Percentiles rank a stretch among this genome's conserved stretches.
phyloP scores from a whole-genome alignment of 2,329 filamentous ascomycete species.

The Ophiostoma ulmi region DNA sequence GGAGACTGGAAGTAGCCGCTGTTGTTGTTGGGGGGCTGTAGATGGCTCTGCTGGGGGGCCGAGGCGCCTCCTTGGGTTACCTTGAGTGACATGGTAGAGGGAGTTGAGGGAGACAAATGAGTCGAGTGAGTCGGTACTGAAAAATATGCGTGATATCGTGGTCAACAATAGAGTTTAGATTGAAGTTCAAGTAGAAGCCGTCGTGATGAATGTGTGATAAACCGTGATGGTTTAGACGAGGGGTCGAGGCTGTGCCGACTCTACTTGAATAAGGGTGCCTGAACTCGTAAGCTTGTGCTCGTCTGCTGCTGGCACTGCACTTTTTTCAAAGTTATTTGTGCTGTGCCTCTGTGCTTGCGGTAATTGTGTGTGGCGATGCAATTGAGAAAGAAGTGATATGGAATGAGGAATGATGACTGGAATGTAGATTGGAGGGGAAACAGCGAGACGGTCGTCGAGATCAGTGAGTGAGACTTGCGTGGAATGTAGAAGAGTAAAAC shows the following conservation, averaged over 20 bases:
- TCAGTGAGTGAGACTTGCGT: not conserved
- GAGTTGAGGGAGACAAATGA: not conserved
- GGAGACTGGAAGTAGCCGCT: slow-evolving; percentile 13
- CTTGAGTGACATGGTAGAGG: not conserved
- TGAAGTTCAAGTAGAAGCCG: not conserved
- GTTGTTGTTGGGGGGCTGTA: slow-evolving; percentile 3
- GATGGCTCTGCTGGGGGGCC: slow-evolving; percentile 1
- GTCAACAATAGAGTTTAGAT: not conserved
- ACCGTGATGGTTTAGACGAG: not conserved
- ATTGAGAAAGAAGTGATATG: not conserved
- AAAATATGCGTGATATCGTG: not conserved
- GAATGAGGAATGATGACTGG: not conserved
- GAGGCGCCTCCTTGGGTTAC: not conserved
- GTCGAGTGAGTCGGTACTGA: not conserved
- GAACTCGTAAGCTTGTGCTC: slow-evolving; percentile 9
- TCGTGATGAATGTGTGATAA: not conserved
- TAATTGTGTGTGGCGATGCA: slow-evolving; percentile 1
- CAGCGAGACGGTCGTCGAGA: not conserved
- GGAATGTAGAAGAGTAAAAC: not conserved
- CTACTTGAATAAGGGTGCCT: not conserved
- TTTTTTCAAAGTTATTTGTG: not conserved
- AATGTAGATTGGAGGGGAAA: not conserved
- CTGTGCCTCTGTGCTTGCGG: slow-evolving; percentile 9
- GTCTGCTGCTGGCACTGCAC: not conserved
- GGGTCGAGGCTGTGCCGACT: slow-evolving; percentile 4